Evolutionary conservation across 1,284 basidiomycete species (phyloP).

Genomic region (Peniophora sp.): DNA sequence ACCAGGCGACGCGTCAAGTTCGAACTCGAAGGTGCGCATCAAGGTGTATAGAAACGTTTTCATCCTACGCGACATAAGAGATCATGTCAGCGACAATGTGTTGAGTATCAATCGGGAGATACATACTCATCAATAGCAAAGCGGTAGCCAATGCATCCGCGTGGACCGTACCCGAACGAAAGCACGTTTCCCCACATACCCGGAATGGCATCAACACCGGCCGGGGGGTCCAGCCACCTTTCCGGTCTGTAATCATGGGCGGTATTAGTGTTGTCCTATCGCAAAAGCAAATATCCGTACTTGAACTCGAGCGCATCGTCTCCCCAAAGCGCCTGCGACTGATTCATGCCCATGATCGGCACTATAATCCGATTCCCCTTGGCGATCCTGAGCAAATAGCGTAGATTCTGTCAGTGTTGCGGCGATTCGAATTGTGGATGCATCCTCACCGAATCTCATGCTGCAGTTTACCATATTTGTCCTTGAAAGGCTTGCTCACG

Average conservation of each 20-base stretch:
- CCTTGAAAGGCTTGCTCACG: conserved; percentile 20
- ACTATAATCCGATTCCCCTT: background rate
- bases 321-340: background rate
- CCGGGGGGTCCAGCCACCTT: conserved; percentile 20
- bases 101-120: conserved; percentile 19
- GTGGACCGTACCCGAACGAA: conserved; percentile 27
- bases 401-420: background rate
- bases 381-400: background rate
- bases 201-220: conserved; percentile 18
- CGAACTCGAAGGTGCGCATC: conserved; percentile 46
- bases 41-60: background rate
- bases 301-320: conserved; percentile 2
- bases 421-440: background rate
- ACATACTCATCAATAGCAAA: conserved; percentile 33
- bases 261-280: background rate
- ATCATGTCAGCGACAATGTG: background rate
- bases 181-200: conserved; percentile 32
- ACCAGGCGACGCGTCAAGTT: conserved; percentile 32
- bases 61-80: background rate
- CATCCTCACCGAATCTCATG: background rate
- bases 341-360: background rate
- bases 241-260: conserved; percentile 19
- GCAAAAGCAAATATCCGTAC: background rate
- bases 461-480: conserved; percentile 11
- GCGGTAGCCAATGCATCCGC: conserved; percentile 37